A percentile compares a stretch with the other conserved stretches of the same genome.
phyloP scores from a whole-genome alignment of 2,329 filamentous ascomycete genomes.

The Emericellopsis cladophorae region DNA sequence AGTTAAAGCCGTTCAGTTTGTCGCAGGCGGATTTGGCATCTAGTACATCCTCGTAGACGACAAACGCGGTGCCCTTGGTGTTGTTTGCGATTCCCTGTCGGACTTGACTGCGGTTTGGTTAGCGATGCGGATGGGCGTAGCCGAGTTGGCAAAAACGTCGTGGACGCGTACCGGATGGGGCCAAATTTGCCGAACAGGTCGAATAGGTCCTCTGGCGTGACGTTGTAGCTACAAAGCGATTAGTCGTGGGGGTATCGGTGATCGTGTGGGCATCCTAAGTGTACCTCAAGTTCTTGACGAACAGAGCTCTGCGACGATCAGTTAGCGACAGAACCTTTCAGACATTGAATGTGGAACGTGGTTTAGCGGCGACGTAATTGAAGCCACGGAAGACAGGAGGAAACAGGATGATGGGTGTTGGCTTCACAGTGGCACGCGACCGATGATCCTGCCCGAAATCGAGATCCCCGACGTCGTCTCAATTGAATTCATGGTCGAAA shows the following conservation, averaged over 20 bases:
- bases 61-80: conserved; percentile 96
- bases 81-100: conserved; percentile 94
- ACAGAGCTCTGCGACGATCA: conserved; percentile 66
- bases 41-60: conserved; percentile 98
- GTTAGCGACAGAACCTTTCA: conserved; percentile 16
- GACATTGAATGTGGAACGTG: background rate
- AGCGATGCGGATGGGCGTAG: conserved; percentile 38
- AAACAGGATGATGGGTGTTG: no score
- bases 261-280: background rate
- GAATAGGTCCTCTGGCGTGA: conserved; percentile 94
- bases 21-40: conserved; percentile 98
- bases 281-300: conserved; percentile 98
- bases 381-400: background rate
- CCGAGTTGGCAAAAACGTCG: background rate
- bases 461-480: conserved; percentile 6
- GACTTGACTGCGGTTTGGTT: conserved; percentile 60
- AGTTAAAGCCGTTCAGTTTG: conserved; percentile 99
- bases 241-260: background rate
- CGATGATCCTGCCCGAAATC: background rate
- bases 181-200: conserved; percentile 98
- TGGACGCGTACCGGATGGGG: conserved; percentile 63
- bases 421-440: no score
- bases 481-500: background rate
- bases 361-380: background rate
- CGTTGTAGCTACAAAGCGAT: conserved; percentile 67